Percentiles rank a stretch among this genome's conserved stretches.
Conservation (phyloP, 768 basidiomycete species). For the Leccinum obscurum region DNA sequence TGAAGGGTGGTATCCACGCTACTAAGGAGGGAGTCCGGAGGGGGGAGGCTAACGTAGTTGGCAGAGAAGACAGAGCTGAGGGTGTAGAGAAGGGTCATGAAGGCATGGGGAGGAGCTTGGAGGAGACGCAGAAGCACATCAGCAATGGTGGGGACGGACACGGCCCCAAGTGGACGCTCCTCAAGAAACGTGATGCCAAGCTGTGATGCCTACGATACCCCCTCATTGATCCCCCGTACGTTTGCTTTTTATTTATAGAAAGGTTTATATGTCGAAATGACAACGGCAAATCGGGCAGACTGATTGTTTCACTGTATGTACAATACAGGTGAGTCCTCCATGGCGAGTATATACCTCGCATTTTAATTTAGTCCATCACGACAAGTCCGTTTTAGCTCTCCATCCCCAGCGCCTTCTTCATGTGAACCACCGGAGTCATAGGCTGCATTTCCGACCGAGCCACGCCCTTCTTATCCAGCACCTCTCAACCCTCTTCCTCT, state of each 20-base stretch:
- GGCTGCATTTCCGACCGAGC: no score
- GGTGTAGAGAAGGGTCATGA: constrained; percentile 12
- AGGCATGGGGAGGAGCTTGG: constrained; percentile 9
- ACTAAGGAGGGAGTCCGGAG: constrained; percentile 7
- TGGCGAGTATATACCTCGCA: no score
- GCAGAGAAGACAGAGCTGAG: constrained; percentile 1
- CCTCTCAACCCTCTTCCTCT: no score
- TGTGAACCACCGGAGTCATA: no score
- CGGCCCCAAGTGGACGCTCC: constrained; percentile 9
- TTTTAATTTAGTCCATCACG: no score
- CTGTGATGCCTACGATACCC: constrained; percentile 21
- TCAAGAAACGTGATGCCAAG: constrained; percentile 23
- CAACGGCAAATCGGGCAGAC: no score
- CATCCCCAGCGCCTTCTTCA: no score
- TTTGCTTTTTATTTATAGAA: not conserved
- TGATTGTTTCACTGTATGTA: no score
- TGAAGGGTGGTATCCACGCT: constrained; percentile 3
- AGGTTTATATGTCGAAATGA: not conserved
- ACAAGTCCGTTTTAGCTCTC: no score
- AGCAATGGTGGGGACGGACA: constrained; percentile 11
- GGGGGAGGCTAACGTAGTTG: not conserved
- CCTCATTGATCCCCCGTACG: not conserved
- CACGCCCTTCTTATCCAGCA: no score
- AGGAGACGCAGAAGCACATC: constrained; percentile 11
- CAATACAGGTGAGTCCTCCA: no score